Evolutionary conservation across 1,284 basidiomycete genomes (phyloP).

Genomic region (Neolentinus lepideus): DNA sequence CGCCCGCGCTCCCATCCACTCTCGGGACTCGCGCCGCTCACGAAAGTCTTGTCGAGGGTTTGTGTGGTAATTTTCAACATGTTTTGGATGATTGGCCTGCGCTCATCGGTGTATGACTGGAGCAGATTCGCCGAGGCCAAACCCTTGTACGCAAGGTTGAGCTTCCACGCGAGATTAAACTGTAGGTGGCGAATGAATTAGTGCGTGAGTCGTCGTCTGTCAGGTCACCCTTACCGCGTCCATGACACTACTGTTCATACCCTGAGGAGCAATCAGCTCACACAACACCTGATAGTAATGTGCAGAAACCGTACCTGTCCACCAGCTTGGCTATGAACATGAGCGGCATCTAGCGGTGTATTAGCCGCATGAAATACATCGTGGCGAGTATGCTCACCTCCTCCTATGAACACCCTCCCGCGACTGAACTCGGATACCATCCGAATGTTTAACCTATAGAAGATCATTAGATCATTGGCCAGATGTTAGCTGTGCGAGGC

Average conservation of each 20-base stretch:
- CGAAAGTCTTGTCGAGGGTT: conserved; percentile 5
- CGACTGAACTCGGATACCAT: neutral
- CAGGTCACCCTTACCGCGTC: conserved; percentile 14
- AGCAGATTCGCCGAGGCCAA: conserved; percentile 16
- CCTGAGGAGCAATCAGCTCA: conserved; percentile 1
- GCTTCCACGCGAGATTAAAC: conserved; percentile 27
- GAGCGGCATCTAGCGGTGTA: conserved; percentile 16
- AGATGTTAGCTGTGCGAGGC: too few relatives aligned
- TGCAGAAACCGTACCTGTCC: conserved; percentile 13
- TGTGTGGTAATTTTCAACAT: conserved; percentile 16
- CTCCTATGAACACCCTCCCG: neutral
- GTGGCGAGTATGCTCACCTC: neutral
- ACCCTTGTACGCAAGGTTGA: conserved; percentile 21
- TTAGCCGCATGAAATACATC: too few relatives aligned
- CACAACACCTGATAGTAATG: too few relatives aligned
- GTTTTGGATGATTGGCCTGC: conserved; percentile 18
- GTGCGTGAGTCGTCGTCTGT: neutral
- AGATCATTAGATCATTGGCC: too few relatives aligned
- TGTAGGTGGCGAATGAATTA: neutral
- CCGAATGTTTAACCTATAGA: neutral
- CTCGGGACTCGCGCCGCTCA: neutral
- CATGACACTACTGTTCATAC: conserved; percentile 6
- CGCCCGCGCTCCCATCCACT: neutral
- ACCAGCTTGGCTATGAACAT: conserved; percentile 23
- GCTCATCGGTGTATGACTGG: conserved; percentile 18